phyloP scores from a whole-genome alignment of 441 rosid species.

The Pelargonium fulgidum region DNA sequence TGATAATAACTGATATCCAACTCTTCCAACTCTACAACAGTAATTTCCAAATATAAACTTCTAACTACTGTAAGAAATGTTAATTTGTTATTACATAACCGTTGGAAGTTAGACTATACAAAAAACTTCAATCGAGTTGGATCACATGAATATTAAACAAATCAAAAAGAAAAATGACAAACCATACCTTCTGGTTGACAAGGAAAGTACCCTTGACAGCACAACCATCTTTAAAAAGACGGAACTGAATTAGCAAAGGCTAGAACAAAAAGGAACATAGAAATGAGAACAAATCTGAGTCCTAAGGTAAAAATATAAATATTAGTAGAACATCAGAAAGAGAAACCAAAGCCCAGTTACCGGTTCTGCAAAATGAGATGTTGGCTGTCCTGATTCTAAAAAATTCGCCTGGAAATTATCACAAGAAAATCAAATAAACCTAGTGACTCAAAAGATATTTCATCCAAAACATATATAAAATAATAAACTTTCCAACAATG shows the following conservation, averaged over 20 bases:
- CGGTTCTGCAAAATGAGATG: constrained; percentile 26
- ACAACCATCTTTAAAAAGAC: constrained; percentile 59
- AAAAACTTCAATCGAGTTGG: neutral
- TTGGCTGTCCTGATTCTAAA: constrained; percentile 14
- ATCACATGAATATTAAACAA: neutral
- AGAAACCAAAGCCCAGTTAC: constrained; percentile 21
- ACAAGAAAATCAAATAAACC: constrained; percentile 11
- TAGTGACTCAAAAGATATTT: constrained; percentile 9
- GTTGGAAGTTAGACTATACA: too few relatives aligned
- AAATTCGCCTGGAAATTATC: constrained; percentile 6
- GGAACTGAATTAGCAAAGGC: constrained; percentile 78
- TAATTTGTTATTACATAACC: too few relatives aligned
- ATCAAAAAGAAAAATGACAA: neutral
- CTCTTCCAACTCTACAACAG: neutral
- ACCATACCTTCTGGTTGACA: constrained; percentile 48
- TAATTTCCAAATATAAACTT: neutral
- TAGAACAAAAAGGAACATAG: constrained; percentile 18
- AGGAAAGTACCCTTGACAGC: constrained; percentile 78
- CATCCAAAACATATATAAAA: constrained; percentile 4
- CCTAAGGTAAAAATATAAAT: neutral
- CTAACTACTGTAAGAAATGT: neutral
- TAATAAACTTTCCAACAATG: neutral
- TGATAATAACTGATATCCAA: neutral
- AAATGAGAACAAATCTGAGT: constrained; percentile 7
- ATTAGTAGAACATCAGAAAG: neutral